These are phyloP conservation scores for Quercus gilva DNA, from an alignment of 306 rosid genomes.

Conservation along the genomic window DNA sequence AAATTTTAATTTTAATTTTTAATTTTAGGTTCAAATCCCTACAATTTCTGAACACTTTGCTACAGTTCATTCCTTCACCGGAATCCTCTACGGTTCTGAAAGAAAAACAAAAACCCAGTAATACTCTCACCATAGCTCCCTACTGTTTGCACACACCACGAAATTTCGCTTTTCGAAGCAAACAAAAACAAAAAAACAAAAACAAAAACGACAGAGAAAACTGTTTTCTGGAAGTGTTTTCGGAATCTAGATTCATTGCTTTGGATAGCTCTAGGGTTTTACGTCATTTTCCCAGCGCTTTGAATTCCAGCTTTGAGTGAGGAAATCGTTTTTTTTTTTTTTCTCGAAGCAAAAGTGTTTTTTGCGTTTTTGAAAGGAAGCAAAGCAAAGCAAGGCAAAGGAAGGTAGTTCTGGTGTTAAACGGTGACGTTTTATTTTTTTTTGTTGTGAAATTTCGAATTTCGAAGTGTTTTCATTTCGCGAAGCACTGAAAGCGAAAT, in stretches of 20 bases:
- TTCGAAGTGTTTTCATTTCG: background rate
- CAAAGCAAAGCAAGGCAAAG: background rate
- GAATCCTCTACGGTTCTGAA: background rate
- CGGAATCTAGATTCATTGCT: background rate
- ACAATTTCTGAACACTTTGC: background rate
- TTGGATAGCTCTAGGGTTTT: slow-evolving; percentile 5
- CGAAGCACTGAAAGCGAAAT: background rate
- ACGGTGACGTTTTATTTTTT: background rate
- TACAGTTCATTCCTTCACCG: background rate
- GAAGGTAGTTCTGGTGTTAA: background rate
- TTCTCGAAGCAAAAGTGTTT: background rate
- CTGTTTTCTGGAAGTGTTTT: background rate
- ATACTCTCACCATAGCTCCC: background rate
- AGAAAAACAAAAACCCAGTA: background rate
- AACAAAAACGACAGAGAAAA: background rate
- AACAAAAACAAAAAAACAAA: background rate
- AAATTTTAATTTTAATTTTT: too few species aligned
- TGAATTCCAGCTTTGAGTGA: background rate
- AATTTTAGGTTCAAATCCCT: too few species aligned
- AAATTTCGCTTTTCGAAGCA: background rate
- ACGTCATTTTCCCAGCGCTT: background rate
- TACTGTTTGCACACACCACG: background rate
- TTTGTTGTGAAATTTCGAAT: too few species aligned
- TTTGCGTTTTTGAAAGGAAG: background rate
- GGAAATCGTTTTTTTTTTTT: background rate